Conservation (phyloP, 495 filamentous ascomycete genomes). For the Aspergillus ellipticus region DNA sequence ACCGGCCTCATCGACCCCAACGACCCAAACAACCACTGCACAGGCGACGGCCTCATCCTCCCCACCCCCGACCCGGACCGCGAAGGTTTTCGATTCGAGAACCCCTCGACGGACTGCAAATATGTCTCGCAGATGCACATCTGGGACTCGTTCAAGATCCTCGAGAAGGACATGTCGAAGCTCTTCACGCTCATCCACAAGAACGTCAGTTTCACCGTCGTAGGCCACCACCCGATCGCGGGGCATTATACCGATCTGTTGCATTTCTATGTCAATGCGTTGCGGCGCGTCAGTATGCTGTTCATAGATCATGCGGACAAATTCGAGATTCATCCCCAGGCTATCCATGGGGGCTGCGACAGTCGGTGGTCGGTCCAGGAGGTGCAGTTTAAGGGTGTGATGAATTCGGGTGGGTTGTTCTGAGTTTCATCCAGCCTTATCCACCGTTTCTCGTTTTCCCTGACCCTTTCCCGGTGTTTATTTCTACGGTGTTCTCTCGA, state of each 20-base stretch:
- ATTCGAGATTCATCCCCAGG: constrained; percentile 33
- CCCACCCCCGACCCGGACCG: constrained; percentile 18
- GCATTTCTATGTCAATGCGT: constrained; percentile 38
- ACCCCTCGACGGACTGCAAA: constrained; percentile 31
- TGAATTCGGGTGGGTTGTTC: constrained; percentile 30
- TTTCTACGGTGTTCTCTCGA: neutral
- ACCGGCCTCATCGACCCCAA: constrained; percentile 11
- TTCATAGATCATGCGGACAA: constrained; percentile 31
- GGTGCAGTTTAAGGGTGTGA: constrained; percentile 30
- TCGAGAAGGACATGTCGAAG: constrained; percentile 36
- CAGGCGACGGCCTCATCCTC: constrained; percentile 11
- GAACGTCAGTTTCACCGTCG: constrained; percentile 32
- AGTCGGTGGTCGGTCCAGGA: constrained; percentile 34
- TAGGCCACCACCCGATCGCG: constrained; percentile 35
- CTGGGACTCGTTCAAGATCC: constrained; percentile 34
- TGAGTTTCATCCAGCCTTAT: neutral
- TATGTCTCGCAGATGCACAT: constrained; percentile 36
- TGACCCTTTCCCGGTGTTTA: neutral
- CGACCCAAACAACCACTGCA: constrained; percentile 6
- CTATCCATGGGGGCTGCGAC: constrained; percentile 35
- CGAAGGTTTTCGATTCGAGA: constrained; percentile 34
- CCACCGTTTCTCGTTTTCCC: neutral
- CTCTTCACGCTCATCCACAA: constrained; percentile 35
- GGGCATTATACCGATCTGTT: constrained; percentile 33
- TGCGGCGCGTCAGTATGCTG: constrained; percentile 29